Percentiles rank a stretch among this genome's conserved stretches.
These are phyloP conservation scores for Cutaneotrichosporon cavernicola DNA, from an alignment of 1,284 basidiomycete genomes.

Conservation along the genomic window DNA sequence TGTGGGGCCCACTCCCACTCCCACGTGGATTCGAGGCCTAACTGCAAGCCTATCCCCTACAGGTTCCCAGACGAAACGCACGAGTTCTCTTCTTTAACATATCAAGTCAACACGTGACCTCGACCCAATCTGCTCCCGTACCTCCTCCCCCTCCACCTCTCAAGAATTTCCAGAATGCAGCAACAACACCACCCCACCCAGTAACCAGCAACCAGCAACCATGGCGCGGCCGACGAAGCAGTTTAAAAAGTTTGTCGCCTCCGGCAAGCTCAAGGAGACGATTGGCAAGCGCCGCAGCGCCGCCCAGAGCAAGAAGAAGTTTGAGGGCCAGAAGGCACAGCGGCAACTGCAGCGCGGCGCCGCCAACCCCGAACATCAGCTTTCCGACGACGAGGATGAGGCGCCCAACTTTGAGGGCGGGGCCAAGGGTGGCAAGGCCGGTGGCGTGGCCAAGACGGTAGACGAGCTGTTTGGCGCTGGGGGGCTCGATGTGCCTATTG, in stretches of 20 bases:
- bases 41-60: too few relatives aligned
- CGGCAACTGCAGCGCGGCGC: constrained; percentile 47
- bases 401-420: constrained; percentile 31
- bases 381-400: constrained; percentile 55
- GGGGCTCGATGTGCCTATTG: constrained; percentile 45
- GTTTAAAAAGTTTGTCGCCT: constrained; percentile 79
- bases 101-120: not conserved
- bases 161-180: constrained; percentile 6
- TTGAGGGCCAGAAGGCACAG: constrained; percentile 58
- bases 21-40: too few relatives aligned
- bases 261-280: constrained; percentile 78
- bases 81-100: not conserved
- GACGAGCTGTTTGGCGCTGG: constrained; percentile 72
- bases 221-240: constrained; percentile 70
- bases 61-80: not conserved
- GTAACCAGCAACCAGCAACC: constrained; percentile 6
- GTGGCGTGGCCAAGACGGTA: constrained; percentile 59
- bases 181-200: constrained; percentile 11
- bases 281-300: constrained; percentile 75
- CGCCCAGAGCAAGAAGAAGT: constrained; percentile 69
- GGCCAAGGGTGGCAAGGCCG: constrained; percentile 45
- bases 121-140: not conserved
- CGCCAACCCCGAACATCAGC: constrained; percentile 34
- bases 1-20: too few relatives aligned
- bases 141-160: constrained; percentile 13